These are phyloP conservation scores for Alternaria infectoria DNA, from an alignment of 2,329 filamentous ascomycete genomes.

Conservation along the genomic window DNA sequence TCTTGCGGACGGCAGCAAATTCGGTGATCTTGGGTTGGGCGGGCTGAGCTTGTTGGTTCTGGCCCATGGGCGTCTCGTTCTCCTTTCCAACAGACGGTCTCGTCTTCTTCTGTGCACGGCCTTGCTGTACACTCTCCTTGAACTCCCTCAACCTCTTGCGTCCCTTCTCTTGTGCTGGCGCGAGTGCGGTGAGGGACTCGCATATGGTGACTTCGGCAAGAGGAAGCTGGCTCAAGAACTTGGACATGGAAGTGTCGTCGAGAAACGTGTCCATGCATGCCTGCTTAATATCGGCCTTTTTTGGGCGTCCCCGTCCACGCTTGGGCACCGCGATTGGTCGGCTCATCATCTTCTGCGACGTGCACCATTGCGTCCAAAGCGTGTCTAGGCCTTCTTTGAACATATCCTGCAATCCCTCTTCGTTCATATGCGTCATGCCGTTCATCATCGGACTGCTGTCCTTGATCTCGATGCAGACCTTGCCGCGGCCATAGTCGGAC, in stretches of 20 bases:
- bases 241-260: conserved; percentile 41
- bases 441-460: conserved; percentile 36
- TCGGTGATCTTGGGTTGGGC: conserved; percentile 46
- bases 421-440: conserved; percentile 47
- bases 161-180: conserved; percentile 68
- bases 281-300: conserved; percentile 44
- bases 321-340: conserved; percentile 42
- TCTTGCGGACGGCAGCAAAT: conserved; percentile 50
- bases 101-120: conserved; percentile 40
- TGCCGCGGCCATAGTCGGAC: conserved; percentile 52
- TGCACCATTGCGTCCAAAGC: conserved; percentile 54
- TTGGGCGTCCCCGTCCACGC: conserved; percentile 43
- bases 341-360: conserved; percentile 26
- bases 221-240: conserved; percentile 65
- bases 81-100: conserved; percentile 39
- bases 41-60: conserved; percentile 21
- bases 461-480: conserved; percentile 51
- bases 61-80: conserved; percentile 27
- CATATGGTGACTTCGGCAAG: conserved; percentile 61
- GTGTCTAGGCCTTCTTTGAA: conserved; percentile 58
- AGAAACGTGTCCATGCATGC: conserved; percentile 57
- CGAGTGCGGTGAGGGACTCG: conserved; percentile 59
- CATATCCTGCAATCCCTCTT: conserved; percentile 55
- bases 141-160: conserved; percentile 73
- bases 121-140: conserved; percentile 63